These are phyloP conservation scores for Xylaria nigripes DNA, from an alignment of 495 filamentous ascomycete genomes.

Conservation along the genomic window DNA sequence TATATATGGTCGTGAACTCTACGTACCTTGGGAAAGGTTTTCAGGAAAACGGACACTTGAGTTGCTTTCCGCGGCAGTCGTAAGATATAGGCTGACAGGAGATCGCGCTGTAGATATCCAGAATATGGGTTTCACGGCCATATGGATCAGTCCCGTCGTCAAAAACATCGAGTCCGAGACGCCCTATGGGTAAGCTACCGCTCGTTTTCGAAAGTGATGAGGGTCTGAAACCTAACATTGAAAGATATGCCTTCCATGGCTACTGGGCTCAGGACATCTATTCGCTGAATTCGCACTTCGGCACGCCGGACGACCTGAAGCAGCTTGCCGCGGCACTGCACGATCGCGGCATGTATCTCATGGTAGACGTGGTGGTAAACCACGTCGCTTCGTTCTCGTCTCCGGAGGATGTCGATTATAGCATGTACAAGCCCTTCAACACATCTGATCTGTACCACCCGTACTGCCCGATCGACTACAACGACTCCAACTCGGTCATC, in stretches of 20 bases:
- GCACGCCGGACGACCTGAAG: constrained; percentile 52
- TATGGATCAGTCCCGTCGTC: constrained; percentile 73
- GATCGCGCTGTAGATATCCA: constrained; percentile 44
- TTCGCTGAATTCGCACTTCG: constrained; percentile 54
- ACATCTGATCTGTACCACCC: constrained; percentile 53
- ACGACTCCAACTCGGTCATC: constrained; percentile 35
- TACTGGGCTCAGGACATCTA: constrained; percentile 68
- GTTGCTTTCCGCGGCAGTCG: too few species aligned
- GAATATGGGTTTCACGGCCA: constrained; percentile 67
- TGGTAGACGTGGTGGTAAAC: constrained; percentile 72
- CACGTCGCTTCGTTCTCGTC: constrained; percentile 59
- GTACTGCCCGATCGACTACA: constrained; percentile 58
- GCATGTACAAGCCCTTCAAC: constrained; percentile 57
- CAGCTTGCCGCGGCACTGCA: constrained; percentile 56
- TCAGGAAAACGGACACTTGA: background rate
- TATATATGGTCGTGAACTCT: background rate
- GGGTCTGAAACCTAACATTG: background rate
- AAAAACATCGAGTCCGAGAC: constrained; percentile 47
- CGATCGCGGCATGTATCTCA: constrained; percentile 61
- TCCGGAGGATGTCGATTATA: constrained; percentile 50
- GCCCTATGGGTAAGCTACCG: constrained; percentile 39
- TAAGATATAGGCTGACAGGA: constrained; percentile 9
- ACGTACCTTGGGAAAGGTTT: background rate
- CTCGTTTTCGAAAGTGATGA: background rate
- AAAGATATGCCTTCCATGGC: constrained; percentile 53